phyloP scores from a whole-genome alignment of 192 early-diverging fungal species.

The Mortierella antarctica region DNA sequence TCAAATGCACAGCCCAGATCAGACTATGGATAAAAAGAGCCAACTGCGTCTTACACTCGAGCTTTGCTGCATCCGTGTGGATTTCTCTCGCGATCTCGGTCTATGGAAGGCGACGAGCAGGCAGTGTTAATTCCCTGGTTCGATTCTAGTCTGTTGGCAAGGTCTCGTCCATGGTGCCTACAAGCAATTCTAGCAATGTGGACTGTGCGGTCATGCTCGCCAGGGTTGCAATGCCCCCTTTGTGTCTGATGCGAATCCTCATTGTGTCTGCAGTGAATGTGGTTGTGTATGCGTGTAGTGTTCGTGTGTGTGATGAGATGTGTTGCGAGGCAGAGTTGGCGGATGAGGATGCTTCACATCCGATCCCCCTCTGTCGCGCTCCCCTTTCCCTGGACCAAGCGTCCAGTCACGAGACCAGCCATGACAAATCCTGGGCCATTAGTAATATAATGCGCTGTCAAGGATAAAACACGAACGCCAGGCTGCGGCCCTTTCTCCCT shows the following conservation, averaged over 20 bases:
- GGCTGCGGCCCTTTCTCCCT: neutral
- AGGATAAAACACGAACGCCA: too few relatives aligned
- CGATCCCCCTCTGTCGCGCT: neutral
- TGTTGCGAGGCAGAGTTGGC: neutral
- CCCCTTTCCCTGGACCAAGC: neutral
- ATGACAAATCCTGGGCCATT: neutral
- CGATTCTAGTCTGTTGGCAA: too few relatives aligned
- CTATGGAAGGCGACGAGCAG: neutral
- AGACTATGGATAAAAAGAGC: neutral
- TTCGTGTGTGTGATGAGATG: neutral
- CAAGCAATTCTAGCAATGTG: slow-evolving; percentile 36
- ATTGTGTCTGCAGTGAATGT: slow-evolving; percentile 13
- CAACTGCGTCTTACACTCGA: slow-evolving; percentile 19
- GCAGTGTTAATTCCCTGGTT: too few relatives aligned
- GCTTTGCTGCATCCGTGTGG: slow-evolving; percentile 5
- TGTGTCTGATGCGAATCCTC: slow-evolving; percentile 60
- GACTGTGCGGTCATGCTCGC: slow-evolving; percentile 24
- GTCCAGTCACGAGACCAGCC: neutral
- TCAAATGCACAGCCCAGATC: neutral
- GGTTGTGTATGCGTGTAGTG: neutral
- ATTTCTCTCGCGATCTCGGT: slow-evolving; percentile 28
- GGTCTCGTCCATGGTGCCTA: neutral
- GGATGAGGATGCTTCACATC: neutral
- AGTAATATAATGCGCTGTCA: too few relatives aligned
- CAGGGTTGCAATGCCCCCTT: slow-evolving; percentile 51